A percentile compares a stretch with the other conserved stretches of the same genome.
Evolutionary conservation across 257 asterid genomes (phyloP).

Genomic region (Nicotiana tomentosiformis): DNA sequence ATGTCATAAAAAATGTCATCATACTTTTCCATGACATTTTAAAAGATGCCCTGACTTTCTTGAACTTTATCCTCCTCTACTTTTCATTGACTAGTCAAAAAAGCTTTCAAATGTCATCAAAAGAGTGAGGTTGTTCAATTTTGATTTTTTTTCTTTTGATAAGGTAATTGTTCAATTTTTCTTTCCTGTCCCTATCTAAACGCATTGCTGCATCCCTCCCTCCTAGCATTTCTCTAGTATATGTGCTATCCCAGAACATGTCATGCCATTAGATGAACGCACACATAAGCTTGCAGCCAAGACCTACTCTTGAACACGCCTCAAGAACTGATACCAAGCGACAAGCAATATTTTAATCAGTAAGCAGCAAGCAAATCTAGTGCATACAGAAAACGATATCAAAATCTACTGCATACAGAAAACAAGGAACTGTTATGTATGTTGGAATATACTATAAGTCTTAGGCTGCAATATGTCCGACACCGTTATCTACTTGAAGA

Average conservation of each 20-base stretch:
- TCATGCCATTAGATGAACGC: slow-evolving; percentile 26
- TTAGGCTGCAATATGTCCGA: slow-evolving; percentile 1
- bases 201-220: slow-evolving; percentile 4
- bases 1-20: too few species aligned
- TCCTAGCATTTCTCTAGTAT: slow-evolving; percentile 35
- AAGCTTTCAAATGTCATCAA: background rate
- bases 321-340: background rate
- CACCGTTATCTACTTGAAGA: background rate
- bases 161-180: background rate
- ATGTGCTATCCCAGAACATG: slow-evolving; percentile 39
- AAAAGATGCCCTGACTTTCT: background rate
- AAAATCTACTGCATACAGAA: background rate
- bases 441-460: background rate
- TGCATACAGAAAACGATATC: background rate
- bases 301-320: background rate
- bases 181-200: background rate
- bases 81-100: background rate
- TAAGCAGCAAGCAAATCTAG: background rate
- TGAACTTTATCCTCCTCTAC: background rate
- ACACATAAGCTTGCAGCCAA: slow-evolving; percentile 1
- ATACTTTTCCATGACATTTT: background rate
- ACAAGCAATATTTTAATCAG: too few species aligned
- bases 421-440: background rate
- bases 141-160: background rate
- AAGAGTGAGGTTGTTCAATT: background rate